A percentile compares a stretch with the other conserved stretches of the same genome.
These are phyloP conservation scores for Liquidambar formosana DNA, from an alignment of 164 flowering plant genomes.

Conservation along the genomic window DNA sequence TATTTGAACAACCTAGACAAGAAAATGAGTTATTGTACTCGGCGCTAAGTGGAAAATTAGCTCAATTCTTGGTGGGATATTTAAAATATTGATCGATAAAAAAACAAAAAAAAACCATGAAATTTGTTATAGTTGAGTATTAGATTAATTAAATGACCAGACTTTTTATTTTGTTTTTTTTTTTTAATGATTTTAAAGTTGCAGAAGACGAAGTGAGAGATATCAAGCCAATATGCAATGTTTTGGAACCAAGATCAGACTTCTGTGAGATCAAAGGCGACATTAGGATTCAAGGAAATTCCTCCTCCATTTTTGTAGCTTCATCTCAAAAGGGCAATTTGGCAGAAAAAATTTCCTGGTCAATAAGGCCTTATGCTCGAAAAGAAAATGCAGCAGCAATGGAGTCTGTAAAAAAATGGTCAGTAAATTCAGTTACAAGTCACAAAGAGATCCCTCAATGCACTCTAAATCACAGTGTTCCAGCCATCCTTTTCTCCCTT, in stretches of 20 bases:
- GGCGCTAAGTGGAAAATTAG: background rate
- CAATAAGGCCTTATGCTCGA: conserved; percentile 67
- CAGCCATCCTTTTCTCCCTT: conserved; percentile 64
- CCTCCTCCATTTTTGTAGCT: conserved; percentile 42
- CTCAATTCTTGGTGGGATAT: too few species aligned
- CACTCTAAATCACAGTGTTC: conserved; percentile 41
- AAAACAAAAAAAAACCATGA: too few species aligned
- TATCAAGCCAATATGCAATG: conserved; percentile 32
- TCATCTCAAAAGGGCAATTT: conserved; percentile 12
- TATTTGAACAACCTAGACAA: background rate
- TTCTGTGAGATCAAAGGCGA: conserved; percentile 55
- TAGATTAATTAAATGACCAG: background rate
- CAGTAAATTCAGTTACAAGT: conserved; percentile 22
- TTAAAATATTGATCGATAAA: too few species aligned
- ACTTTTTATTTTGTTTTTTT: background rate
- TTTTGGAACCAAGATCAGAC: conserved; percentile 34
- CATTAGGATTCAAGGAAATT: conserved; percentile 51
- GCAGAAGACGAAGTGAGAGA: conserved; percentile 1
- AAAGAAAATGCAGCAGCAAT: conserved; percentile 48
- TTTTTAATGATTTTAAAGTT: background rate
- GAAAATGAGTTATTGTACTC: background rate
- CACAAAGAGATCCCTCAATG: conserved; percentile 38
- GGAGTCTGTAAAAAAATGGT: conserved; percentile 30
- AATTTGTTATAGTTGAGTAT: background rate
- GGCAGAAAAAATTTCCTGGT: conserved; percentile 38